Conservation (phyloP, 371 early-diverging fungal species). For the Lichtheimia corymbifera region DNA sequence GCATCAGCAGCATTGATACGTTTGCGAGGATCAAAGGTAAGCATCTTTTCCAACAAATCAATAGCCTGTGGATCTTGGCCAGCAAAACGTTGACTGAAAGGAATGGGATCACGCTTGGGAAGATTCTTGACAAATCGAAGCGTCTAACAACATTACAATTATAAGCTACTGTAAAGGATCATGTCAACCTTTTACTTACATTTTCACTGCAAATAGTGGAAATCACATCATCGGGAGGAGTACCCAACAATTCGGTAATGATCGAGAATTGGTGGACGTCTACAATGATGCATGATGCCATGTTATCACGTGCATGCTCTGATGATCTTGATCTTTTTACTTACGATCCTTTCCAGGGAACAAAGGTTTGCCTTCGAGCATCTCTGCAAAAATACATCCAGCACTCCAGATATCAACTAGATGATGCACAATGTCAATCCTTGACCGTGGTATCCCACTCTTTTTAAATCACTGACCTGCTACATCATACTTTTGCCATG, state of each 20-base stretch:
- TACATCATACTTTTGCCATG: constrained; percentile 96
- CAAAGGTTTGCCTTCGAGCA: constrained; percentile 93
- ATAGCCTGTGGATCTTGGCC: constrained; percentile 69
- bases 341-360: constrained; percentile 97
- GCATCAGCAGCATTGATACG: constrained; percentile 91
- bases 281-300: constrained; percentile 12
- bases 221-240: constrained; percentile 92
- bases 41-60: constrained; percentile 87
- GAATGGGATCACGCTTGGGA: constrained; percentile 77
- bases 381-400: constrained; percentile 99
- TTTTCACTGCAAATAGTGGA: constrained; percentile 92
- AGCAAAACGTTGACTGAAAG: constrained; percentile 67
- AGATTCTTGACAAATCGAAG: constrained; percentile 89
- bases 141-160: constrained; percentile 53
- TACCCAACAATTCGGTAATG: constrained; percentile 91
- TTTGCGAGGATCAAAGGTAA: constrained; percentile 91
- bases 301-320: neutral
- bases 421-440: neutral
- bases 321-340: constrained; percentile 20
- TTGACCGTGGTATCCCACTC: neutral
- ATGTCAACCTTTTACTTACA: constrained; percentile 38
- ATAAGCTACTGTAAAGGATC: neutral
- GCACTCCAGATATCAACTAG: constrained; percentile 98
- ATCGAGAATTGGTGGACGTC: constrained; percentile 94
- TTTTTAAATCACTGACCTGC: constrained; percentile 61